Conservation (phyloP, 192 early-diverging fungal genomes). For the Funneliformis mosseae region DNA sequence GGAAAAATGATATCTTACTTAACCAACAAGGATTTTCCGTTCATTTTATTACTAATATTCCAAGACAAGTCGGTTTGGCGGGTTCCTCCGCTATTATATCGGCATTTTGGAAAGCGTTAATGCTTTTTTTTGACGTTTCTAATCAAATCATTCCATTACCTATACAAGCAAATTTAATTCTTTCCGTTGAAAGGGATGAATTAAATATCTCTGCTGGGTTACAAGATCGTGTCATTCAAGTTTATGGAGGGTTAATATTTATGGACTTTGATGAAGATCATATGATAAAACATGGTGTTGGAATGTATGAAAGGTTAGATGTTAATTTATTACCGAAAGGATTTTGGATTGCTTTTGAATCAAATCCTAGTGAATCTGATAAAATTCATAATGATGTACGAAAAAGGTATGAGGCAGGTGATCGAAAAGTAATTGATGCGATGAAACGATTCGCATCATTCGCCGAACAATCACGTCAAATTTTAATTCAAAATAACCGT, state of each 20-base stretch:
- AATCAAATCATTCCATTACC: conserved; percentile 46
- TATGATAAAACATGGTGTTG: conserved; percentile 51
- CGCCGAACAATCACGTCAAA: conserved; percentile 40
- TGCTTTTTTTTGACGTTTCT: conserved; percentile 43
- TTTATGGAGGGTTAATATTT: conserved; percentile 60
- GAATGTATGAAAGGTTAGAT: conserved; percentile 50
- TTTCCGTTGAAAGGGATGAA: conserved; percentile 56
- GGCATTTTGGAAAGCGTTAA: conserved; percentile 53
- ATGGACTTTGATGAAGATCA: conserved; percentile 62
- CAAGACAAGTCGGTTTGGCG: conserved; percentile 55
- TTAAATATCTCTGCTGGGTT: conserved; percentile 62
- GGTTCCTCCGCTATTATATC: conserved; percentile 62
- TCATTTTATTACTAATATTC: conserved; percentile 62
- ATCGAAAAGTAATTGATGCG: conserved; percentile 54
- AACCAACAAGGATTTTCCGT: conserved; percentile 54
- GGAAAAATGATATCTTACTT: conserved; percentile 39
- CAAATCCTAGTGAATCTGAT: conserved; percentile 58
- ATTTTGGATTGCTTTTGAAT: conserved; percentile 56
- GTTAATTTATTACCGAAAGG: conserved; percentile 43
- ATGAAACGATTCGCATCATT: conserved; percentile 55
- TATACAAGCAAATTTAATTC: conserved; percentile 56
- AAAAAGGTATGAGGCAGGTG: conserved; percentile 53
- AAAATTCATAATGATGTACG: conserved; percentile 60
- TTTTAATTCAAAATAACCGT: conserved; percentile 30
- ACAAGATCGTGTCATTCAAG: conserved; percentile 68